These are phyloP conservation scores for Phalaenopsis hybrid DNA, from an alignment of 116 monocot species.

Conservation along the genomic window DNA sequence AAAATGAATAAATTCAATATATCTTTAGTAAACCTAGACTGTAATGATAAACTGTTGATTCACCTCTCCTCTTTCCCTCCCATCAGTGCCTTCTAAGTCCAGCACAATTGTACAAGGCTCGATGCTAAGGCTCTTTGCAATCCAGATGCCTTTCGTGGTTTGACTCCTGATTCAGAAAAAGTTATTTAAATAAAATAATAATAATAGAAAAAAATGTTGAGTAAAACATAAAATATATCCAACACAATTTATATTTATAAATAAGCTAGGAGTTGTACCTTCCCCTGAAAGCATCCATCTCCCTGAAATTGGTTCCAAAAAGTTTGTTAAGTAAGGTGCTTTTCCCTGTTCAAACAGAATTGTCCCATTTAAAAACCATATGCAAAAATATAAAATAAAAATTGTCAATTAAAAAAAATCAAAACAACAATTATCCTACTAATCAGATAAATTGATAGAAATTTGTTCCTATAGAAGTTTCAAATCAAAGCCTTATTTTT, in stretches of 20 bases:
- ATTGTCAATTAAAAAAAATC: not conserved
- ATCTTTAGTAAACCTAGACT: no score
- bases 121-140: conserved; percentile 51
- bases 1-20: no score
- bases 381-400: not conserved
- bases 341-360: conserved; percentile 47
- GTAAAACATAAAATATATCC: not conserved
- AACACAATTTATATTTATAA: not conserved
- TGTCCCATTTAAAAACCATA: not conserved
- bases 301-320: conserved; percentile 67
- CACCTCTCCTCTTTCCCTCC: conserved; percentile 90
- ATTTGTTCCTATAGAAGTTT: no score
- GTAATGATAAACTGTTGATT: no score
- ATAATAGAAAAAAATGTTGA: not conserved
- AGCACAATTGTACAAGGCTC: conserved; percentile 77
- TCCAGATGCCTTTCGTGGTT: conserved; percentile 88
- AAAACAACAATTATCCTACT: not conserved
- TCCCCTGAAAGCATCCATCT: conserved; percentile 80
- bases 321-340: conserved; percentile 76
- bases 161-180: conserved; percentile 35
- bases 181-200: not conserved
- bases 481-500: no score
- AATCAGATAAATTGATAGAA: no score
- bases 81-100: conserved; percentile 85
- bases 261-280: conserved; percentile 31